Evolutionary conservation across 768 basidiomycete species (phyloP), one percentile per base, ranked within the genome.

Genomic region (Baorangia bicolor): DNA sequence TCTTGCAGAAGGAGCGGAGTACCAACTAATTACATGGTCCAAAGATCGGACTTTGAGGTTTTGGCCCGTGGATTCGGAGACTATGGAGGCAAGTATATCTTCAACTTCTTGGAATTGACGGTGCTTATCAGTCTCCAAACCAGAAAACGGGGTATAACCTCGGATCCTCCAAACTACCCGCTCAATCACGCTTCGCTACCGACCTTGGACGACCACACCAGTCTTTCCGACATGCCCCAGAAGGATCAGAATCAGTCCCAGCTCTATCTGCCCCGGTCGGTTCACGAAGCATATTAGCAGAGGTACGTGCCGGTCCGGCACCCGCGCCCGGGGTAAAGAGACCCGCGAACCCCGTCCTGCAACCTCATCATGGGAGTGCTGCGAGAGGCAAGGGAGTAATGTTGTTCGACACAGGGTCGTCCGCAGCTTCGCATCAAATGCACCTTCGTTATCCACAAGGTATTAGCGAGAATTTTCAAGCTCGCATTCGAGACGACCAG

Each of bases 11-110:
- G 79, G 82, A 35, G 74, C 79, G 2, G 78, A 79, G 48, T 83
- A 84, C 59, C 83, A 85, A 55, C 71, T 85, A 5, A 84, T 90
- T 35, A 88, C 87, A 4, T 88, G 87, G 87, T 92, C 92, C 2
- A 95, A 94, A 68, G 97, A 98, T 66, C 83, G 92, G 20, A 94
- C 91, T 0, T 72, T 99, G 33, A 78, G 93, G 14, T 90, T 98
- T 66, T 96, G 94, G 91, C 96, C 94, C 0, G 80, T 98, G 2
- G 83, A 85, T 51, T 70, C 76, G 1, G 86, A 88, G 33, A 79
- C 79, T 37, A 84, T 90, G 76, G 80, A 87, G 78, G 92, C 84
- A 60, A 38, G 75, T 35, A 37, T 33, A 14, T 28, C 16, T 10
- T 37, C 48, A 42, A 10, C 37, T 10, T n/a, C 4, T 41, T 39